Base-by-base conservation (phyloP, 1,284 basidiomycete genomes). In the Chalciporus sp. region DNA sequence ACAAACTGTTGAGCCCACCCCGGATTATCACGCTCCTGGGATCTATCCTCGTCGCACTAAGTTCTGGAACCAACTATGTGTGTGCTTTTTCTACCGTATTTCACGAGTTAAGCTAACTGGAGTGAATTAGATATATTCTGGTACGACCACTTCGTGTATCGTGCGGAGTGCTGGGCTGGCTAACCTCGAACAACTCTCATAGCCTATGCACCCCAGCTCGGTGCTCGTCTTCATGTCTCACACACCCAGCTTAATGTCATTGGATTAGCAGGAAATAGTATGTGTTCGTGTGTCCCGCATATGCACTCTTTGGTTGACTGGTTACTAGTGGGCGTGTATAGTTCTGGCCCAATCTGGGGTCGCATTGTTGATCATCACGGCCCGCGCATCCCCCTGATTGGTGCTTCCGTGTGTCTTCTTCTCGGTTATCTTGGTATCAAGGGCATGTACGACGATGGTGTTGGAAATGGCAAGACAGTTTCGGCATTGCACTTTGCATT, bases 121-220 rank as follows among this genome's bases (percentile, higher is more conserved):
- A 20, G 5, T 6, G 7, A 10, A 27, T 44, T 19, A 68, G 69
- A 58, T 69, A 53, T 69, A 70, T 42, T 69, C 67, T 47, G 69
- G 67, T 72, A 33, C 14, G 61, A 37, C 35, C 8, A 17, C n/a
- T 37, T 49, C 31, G 23, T 48, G 31, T 31, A 31, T 52, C 29
- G n/a, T 41, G 11, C 29, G 26, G 8, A 1, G n/a, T 33, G 5
- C 7, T 19, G 53, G 49, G 7, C 10, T n/a, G 29, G 4, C 20
- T 48, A 12, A 9, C 20, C 26, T 54, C 46, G 33, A 53, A 51
- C 29, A 26, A 46, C 19, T 42, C 47, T 41, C 33, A 52, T 65
- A 88, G 92, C 88, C 2, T 94, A 93, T 66, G 85, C 86, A 0
- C 91, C 92, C 0, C 91, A 93, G 66, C 76, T 94, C 3, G 88